A percentile compares a stretch with the other conserved stretches of the same genome.
phyloP scores from a whole-genome alignment of 2,329 filamentous ascomycete species.

The Aspergillus flavus region DNA sequence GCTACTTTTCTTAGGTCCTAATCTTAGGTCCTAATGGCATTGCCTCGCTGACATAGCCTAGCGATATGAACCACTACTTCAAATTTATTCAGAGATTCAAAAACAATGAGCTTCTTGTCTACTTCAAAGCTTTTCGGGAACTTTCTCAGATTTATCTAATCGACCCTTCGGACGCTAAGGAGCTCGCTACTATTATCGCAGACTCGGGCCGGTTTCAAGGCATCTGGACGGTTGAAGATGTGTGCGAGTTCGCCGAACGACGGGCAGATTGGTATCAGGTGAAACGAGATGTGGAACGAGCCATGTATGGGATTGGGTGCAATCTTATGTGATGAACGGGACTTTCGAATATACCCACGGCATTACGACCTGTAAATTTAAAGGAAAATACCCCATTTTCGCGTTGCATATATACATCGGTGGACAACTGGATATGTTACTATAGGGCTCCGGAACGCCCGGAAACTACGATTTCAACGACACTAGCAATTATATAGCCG shows the following conservation, averaged over 20 bases:
- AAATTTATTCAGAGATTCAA: conserved; percentile 78
- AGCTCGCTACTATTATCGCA: conserved; percentile 92
- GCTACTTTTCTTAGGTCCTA: neutral
- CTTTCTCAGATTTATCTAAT: conserved; percentile 95
- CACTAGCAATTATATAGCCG: neutral
- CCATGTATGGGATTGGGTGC: conserved; percentile 96
- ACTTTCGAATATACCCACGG: conserved; percentile 17
- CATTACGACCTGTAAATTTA: conserved; percentile 22
- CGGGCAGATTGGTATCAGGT: conserved; percentile 95
- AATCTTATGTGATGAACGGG: conserved; percentile 67
- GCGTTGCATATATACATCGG: neutral
- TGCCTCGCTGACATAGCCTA: conserved; percentile 35
- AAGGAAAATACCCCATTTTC: conserved; percentile 14
- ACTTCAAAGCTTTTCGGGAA: conserved; percentile 89
- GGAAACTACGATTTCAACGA: neutral
- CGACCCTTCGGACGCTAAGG: conserved; percentile 81
- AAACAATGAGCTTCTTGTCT: conserved; percentile 81
- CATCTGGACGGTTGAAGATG: conserved; percentile 92
- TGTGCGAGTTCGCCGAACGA: conserved; percentile 94
- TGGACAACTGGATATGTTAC: neutral
- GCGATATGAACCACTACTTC: conserved; percentile 94
- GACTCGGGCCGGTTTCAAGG: conserved; percentile 88
- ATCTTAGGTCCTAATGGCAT: neutral
- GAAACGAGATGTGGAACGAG: conserved; percentile 83
- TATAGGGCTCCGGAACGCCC: conserved; percentile 1